Conservation (phyloP, 2,329 filamentous ascomycete genomes). For the Penicillium sp. region DNA sequence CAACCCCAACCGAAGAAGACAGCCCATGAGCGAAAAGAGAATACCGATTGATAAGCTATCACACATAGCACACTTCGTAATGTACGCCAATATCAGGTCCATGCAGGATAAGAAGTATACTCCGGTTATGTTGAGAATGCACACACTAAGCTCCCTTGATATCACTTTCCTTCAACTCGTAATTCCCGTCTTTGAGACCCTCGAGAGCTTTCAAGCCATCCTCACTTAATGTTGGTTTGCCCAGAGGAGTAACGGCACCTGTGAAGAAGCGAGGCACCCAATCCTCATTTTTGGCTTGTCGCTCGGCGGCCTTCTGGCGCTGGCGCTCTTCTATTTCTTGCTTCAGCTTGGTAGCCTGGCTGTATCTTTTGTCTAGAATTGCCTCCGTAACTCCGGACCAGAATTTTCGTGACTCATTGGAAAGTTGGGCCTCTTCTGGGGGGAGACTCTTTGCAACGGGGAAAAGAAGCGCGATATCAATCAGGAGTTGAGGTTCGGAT, state of each 20-base stretch:
- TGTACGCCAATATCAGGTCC: slow-evolving; percentile 30
- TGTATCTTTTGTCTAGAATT: slow-evolving; percentile 81
- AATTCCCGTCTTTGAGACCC: slow-evolving; percentile 60
- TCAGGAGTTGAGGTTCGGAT: slow-evolving; percentile 69
- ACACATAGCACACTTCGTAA: slow-evolving; percentile 21
- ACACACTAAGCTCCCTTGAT: slow-evolving; percentile 38
- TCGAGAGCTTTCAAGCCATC: slow-evolving; percentile 65
- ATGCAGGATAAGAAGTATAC: slow-evolving; percentile 8
- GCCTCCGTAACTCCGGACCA: slow-evolving; percentile 89
- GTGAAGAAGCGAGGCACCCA: slow-evolving; percentile 93
- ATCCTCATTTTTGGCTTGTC: slow-evolving; percentile 69
- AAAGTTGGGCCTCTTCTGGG: slow-evolving; percentile 75
- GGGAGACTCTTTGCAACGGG: slow-evolving; percentile 81
- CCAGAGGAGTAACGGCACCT: slow-evolving; percentile 61
- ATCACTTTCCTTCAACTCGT: slow-evolving; percentile 50
- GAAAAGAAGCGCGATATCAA: slow-evolving; percentile 83
- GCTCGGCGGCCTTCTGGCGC: slow-evolving; percentile 79
- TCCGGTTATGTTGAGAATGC: background rate
- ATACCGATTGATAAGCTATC: background rate
- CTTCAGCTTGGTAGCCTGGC: slow-evolving; percentile 83
- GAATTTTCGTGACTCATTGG: slow-evolving; percentile 86
- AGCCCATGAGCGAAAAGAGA: background rate
- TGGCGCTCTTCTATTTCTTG: slow-evolving; percentile 90
- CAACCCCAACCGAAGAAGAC: background rate
- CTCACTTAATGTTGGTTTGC: slow-evolving; percentile 65